A percentile compares a stretch with the other conserved stretches of the same genome.
Conservation (phyloP, 1,139 yeast genomes). For the Hansenula sp. region DNA sequence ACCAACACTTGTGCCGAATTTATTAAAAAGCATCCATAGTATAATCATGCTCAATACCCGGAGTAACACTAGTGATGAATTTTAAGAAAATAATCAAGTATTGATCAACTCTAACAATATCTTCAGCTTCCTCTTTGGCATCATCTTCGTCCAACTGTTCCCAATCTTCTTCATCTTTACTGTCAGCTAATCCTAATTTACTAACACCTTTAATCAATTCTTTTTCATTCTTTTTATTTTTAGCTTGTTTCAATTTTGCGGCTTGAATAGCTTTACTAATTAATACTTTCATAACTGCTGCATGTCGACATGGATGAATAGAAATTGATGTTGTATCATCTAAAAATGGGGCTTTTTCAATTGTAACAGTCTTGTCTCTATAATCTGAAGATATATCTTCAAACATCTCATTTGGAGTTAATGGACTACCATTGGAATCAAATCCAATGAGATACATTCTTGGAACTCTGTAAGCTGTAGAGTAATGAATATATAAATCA, state of each 20-base stretch:
- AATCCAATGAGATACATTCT: constrained; percentile 90
- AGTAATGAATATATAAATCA: constrained; percentile 85
- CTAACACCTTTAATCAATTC: constrained; percentile 34
- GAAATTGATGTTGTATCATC: constrained; percentile 79
- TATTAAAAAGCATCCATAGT: constrained; percentile 63
- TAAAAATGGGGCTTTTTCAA: constrained; percentile 85
- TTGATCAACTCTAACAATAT: constrained; percentile 79
- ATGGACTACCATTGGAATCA: constrained; percentile 76
- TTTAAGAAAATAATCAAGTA: constrained; percentile 84
- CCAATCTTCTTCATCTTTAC: constrained; percentile 39
- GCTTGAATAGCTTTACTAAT: constrained; percentile 62
- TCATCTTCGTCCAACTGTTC: constrained; percentile 35
- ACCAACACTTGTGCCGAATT: neutral
- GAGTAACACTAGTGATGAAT: constrained; percentile 94
- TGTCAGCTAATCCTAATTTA: constrained; percentile 39
- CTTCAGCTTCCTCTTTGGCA: constrained; percentile 33
- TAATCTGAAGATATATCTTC: constrained; percentile 91
- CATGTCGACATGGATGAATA: constrained; percentile 95
- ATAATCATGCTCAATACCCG: constrained; percentile 95
- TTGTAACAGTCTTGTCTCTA: constrained; percentile 93
- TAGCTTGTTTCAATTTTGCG: constrained; percentile 34
- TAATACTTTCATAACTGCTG: constrained; percentile 87
- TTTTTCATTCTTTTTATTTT: constrained; percentile 15
- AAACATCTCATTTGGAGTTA: constrained; percentile 87
- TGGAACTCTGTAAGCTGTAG: constrained; percentile 94